Evolutionary conservation across 225 moss, liverwort and hornwort species (phyloP).

Genomic region (Pseudoscleropodium purum): DNA sequence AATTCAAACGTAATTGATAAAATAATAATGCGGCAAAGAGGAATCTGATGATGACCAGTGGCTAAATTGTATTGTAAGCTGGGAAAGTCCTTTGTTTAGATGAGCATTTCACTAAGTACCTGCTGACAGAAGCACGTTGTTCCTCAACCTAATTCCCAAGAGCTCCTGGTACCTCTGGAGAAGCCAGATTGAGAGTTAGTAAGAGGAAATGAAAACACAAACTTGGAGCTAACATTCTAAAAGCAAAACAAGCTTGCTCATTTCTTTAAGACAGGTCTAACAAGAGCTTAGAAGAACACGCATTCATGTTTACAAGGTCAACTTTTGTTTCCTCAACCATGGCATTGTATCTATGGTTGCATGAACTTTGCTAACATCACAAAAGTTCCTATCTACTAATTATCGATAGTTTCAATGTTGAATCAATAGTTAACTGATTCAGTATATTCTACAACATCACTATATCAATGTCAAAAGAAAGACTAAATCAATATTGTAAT

Average conservation of each 20-base stretch:
- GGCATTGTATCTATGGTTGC: not conserved
- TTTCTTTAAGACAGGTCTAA: not conserved
- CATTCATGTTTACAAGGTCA: not conserved
- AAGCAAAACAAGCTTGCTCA: not conserved
- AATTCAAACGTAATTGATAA: not conserved
- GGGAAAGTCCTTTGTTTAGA: not conserved
- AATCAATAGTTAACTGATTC: not conserved
- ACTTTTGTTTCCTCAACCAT: not conserved
- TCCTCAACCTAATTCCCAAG: not conserved
- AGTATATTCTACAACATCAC: too few relatives aligned
- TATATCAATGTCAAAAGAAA: not conserved
- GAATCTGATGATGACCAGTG: not conserved
- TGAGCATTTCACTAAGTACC: not conserved
- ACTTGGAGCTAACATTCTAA: not conserved
- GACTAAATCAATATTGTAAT: not conserved
- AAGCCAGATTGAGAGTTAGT: not conserved
- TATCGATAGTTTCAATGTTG: not conserved
- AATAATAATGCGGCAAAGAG: not conserved
- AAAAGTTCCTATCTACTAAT: not conserved
- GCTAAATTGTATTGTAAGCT: not conserved
- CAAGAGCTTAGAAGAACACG: not conserved
- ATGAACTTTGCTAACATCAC: not conserved
- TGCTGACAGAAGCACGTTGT: not conserved
- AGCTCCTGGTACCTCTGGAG: constrained; percentile 1
- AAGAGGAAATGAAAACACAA: not conserved